Percentiles rank a stretch among this genome's conserved stretches.
Conservation (phyloP, 2,329 filamentous ascomycete genomes). For the Hypomyces rosellus region DNA sequence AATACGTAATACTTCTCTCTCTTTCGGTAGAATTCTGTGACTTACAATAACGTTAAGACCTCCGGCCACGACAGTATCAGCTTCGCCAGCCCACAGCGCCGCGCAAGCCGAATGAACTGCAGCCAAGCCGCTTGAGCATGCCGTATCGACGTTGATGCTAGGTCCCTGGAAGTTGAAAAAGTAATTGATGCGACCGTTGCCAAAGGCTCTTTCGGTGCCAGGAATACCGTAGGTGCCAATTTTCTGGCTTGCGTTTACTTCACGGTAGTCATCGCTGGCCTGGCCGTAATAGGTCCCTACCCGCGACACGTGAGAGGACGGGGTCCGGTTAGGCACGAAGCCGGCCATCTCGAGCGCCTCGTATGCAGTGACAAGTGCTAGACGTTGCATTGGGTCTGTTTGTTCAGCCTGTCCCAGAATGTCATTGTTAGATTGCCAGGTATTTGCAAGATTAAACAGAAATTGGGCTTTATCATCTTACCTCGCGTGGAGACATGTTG, state of each 20-base stretch:
- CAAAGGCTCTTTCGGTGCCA: not conserved
- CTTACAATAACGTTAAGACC: constrained; percentile 61
- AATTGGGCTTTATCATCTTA: too few relatives aligned
- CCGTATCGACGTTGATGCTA: constrained; percentile 65
- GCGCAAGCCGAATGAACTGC: constrained; percentile 57
- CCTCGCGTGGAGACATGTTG: constrained; percentile 70
- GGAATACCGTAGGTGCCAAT: not conserved
- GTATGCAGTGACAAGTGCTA: constrained; percentile 66
- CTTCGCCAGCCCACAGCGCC: constrained; percentile 56
- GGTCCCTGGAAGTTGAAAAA: constrained; percentile 69
- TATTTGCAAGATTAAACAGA: too few relatives aligned
- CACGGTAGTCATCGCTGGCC: not conserved
- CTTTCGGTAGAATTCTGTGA: constrained; percentile 56
- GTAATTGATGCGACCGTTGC: constrained; percentile 39
- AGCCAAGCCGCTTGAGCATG: constrained; percentile 66
- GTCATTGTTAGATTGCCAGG: too few relatives aligned
- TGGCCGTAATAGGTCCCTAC: not conserved
- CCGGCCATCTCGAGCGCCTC: constrained; percentile 73
- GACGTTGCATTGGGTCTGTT: constrained; percentile 67
- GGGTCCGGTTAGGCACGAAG: constrained; percentile 57
- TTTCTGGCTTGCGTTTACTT: not conserved
- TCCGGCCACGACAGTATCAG: constrained; percentile 57
- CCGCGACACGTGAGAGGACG: constrained; percentile 32
- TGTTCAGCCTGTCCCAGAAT: constrained; percentile 21
- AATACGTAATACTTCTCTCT: too few relatives aligned